phyloP scores from a whole-genome alignment of 371 early-diverging fungal species.

The Nematocida sp. region DNA sequence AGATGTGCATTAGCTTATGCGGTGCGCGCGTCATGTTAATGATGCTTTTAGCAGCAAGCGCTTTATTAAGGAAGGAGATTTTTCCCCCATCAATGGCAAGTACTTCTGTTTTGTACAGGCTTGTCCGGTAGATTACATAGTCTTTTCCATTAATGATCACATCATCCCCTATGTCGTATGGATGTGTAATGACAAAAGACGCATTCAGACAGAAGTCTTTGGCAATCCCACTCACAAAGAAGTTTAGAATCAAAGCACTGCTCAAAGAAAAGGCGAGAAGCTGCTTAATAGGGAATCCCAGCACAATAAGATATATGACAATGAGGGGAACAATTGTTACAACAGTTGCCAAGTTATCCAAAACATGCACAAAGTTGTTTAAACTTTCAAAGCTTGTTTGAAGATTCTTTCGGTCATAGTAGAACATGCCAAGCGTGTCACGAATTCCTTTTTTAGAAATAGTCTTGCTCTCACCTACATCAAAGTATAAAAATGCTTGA shows the following conservation, averaged over 20 bases:
- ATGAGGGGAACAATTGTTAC: conserved; percentile 55
- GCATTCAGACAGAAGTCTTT: conserved; percentile 64
- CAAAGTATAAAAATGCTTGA: conserved; percentile 69
- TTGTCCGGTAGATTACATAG: conserved; percentile 65
- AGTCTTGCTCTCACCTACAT: conserved; percentile 51
- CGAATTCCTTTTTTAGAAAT: conserved; percentile 69
- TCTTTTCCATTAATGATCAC: conserved; percentile 65
- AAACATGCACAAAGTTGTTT: conserved; percentile 62
- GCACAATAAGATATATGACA: conserved; percentile 66
- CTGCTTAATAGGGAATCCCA: conserved; percentile 65
- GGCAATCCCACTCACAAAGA: conserved; percentile 64
- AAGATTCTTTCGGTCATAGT: conserved; percentile 67
- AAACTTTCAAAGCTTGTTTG: conserved; percentile 61
- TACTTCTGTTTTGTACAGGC: conserved; percentile 66
- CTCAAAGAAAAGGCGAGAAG: conserved; percentile 66
- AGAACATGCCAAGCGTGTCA: conserved; percentile 66
- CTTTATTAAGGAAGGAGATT: conserved; percentile 69
- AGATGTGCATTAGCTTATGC: conserved; percentile 68
- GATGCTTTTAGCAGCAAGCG: conserved; percentile 65
- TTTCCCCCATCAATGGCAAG: conserved; percentile 68
- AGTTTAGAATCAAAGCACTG: conserved; percentile 68
- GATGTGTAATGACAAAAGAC: conserved; percentile 69
- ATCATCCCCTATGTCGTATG: conserved; percentile 71
- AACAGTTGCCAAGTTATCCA: conserved; percentile 57
- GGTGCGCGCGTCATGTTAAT: conserved; percentile 71